Evolutionary conservation across 441 rosid genomes (phyloP).

Genomic region (Capsella rubella): DNA sequence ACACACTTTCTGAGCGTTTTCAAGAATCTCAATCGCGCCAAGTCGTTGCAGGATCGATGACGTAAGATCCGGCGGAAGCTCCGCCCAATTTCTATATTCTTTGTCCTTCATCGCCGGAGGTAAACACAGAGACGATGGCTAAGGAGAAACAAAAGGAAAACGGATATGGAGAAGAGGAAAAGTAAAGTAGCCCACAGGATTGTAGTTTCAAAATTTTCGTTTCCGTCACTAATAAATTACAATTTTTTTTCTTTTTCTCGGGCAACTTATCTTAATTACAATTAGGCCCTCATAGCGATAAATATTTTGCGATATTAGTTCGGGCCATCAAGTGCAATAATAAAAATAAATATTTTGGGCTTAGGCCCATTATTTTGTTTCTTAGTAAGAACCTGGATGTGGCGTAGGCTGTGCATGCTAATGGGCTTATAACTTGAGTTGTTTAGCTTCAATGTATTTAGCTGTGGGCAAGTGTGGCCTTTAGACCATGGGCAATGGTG

Average conservation of each 20-base stretch:
- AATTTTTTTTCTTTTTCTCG: not conserved
- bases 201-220: not conserved
- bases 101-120: not conserved
- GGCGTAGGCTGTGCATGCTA: too few relatives aligned
- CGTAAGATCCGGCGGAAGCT: not conserved
- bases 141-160: not conserved
- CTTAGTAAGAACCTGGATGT: too few relatives aligned
- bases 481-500: too few relatives aligned
- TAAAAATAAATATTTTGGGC: too few relatives aligned
- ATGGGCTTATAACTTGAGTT: too few relatives aligned
- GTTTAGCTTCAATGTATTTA: too few relatives aligned
- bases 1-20: constrained; percentile 3
- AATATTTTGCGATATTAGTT: not conserved
- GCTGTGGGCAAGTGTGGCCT: too few relatives aligned
- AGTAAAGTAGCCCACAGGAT: not conserved
- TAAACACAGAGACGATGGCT: not conserved
- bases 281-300: not conserved
- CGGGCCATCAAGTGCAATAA: too few relatives aligned
- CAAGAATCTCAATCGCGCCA: not conserved
- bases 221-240: not conserved
- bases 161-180: not conserved
- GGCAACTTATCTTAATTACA: not conserved
- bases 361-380: too few relatives aligned
- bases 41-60: not conserved
- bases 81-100: not conserved